Percentiles rank a stretch among this genome's conserved stretches.
Conservation (phyloP, 164 flowering plant species). For the Magnolia sinica region DNA sequence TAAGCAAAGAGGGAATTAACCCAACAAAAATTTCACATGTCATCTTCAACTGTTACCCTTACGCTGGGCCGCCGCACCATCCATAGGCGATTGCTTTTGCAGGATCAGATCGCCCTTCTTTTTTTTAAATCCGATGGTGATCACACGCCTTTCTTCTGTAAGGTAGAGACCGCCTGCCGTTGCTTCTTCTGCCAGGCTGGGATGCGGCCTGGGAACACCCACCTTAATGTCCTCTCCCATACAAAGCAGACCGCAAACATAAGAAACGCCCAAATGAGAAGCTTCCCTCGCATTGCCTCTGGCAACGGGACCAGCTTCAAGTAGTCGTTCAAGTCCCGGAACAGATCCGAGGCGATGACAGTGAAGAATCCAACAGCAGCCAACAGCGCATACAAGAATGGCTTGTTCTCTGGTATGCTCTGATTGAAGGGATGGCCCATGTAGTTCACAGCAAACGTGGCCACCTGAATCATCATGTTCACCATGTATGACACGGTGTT, state of each 20-base stretch:
- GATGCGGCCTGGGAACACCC: conserved; percentile 85
- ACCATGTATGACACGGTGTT: conserved; percentile 99
- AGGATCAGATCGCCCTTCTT: too few species aligned
- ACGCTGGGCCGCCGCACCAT: too few species aligned
- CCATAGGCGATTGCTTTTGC: too few species aligned
- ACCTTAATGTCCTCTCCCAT: conserved; percentile 88
- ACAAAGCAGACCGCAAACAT: conserved; percentile 64
- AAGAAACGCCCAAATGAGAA: conserved; percentile 66
- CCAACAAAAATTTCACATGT: too few species aligned
- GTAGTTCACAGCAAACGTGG: conserved; percentile 96
- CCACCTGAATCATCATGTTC: conserved; percentile 93
- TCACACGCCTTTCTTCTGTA: conserved; percentile 45
- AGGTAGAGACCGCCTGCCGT: conserved; percentile 26
- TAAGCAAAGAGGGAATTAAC: too few species aligned
- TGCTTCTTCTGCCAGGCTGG: conserved; percentile 76
- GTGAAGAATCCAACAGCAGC: conserved; percentile 76
- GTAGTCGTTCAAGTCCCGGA: conserved; percentile 79
- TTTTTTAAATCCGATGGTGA: neutral
- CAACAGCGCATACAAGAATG: conserved; percentile 68
- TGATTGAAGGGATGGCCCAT: conserved; percentile 99
- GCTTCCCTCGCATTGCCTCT: conserved; percentile 51
- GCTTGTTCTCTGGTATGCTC: conserved; percentile 81
- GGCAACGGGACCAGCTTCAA: conserved; percentile 85
- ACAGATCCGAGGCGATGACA: conserved; percentile 71
- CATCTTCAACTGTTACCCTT: too few species aligned